Evolutionary conservation across 306 rosid species (phyloP), one percentile per base, ranked within the genome.

Genomic region (Fragaria ananassa): DNA sequence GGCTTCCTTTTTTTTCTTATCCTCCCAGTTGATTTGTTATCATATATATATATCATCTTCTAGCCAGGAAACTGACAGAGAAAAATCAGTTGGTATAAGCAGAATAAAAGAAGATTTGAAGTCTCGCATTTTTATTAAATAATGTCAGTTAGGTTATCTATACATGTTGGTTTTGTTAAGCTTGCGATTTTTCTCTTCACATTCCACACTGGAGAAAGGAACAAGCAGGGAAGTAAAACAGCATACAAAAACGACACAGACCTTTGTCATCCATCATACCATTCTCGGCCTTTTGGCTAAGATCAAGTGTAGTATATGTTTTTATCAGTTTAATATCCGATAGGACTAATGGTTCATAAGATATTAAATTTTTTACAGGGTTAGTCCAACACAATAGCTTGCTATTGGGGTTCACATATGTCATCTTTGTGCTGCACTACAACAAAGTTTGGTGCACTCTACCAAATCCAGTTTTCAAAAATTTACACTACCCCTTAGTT

Each of bases 51-150:
- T 5, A 39, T 39, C 42, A 39, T 73, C 56, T 17, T 73, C 68
- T 58, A 74, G 27, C 44, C 39, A 41, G 39, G 63, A 62, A 50
- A 1, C 47, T 49, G 39, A 12, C 34, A 31, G 27, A 29, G 23
- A 75, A 2, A 21, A 76, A 4, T 34, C 72, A 76, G 18, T 61
- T 50, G 64, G 25, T 47, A 18, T 50, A 35, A 49, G 27, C 64
- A 15, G 62, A 65, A 66, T 65, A 76, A 39, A 67, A 17, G 73
- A 14, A 23, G 72, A 58, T 57, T 4, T 61, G 53, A 39, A 19
- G 1, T 23, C 12, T 65, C 63, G 13, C 31, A 25, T 75, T 8
- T 21, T 37, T 1, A 34, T 47, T 75, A 42, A 41, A 75, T 64
- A 3, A 23, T 10, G 63, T 29, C n/a, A 57, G 50, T 50, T 23